These are phyloP conservation scores for Daldinia childiae DNA, from an alignment of 495 filamentous ascomycete genomes.

Conservation along the genomic window DNA sequence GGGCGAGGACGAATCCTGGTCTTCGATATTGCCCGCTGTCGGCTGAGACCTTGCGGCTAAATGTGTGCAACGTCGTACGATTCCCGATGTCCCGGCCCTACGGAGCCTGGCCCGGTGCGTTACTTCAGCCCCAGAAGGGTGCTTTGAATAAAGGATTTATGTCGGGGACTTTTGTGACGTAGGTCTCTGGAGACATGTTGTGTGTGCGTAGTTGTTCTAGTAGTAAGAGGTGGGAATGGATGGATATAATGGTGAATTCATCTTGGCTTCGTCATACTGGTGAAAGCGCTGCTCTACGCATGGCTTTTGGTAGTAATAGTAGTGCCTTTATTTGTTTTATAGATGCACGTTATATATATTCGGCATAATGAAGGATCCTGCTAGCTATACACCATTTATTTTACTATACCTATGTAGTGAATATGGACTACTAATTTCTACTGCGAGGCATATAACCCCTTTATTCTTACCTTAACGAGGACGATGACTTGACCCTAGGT, in stretches of 20 bases:
- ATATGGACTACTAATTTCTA: not conserved
- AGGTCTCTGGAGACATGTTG: not conserved
- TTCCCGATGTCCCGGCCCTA: constrained; percentile 23
- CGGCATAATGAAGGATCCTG: not conserved
- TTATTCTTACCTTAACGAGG: not conserved
- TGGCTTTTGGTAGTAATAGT: not conserved
- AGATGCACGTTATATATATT: not conserved
- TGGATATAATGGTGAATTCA: not conserved
- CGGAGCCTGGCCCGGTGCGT: constrained; percentile 22
- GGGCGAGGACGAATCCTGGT: constrained; percentile 8
- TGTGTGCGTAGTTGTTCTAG: not conserved
- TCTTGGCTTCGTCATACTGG: not conserved
- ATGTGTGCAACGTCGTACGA: constrained; percentile 33
- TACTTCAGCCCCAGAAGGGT: not conserved
- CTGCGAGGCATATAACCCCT: not conserved
- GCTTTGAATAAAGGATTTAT: not conserved
- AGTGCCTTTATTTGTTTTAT: not conserved
- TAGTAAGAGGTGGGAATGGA: not conserved
- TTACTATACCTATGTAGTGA: not conserved
- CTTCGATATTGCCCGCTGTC: constrained; percentile 22
- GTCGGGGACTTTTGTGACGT: not conserved
- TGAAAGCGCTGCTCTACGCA: not conserved
- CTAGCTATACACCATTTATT: not conserved
- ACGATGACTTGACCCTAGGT: not conserved
- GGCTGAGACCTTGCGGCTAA: constrained; percentile 42